Evolutionary conservation across 805 yeast species (phyloP).

Genomic region (Yamadazyma sp.): DNA sequence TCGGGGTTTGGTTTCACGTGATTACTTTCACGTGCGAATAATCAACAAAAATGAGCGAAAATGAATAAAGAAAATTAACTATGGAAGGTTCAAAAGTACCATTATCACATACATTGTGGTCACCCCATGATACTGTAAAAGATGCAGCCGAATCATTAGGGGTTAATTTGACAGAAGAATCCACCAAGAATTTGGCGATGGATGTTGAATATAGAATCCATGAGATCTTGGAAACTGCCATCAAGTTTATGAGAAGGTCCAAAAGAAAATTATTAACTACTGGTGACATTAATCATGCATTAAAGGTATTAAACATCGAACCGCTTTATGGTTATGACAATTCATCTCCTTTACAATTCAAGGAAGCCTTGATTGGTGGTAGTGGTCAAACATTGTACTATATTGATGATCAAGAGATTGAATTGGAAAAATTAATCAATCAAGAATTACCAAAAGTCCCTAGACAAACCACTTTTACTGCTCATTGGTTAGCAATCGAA

Average conservation of each 20-base stretch:
- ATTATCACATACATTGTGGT: slow-evolving; percentile 89
- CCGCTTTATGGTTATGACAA: slow-evolving; percentile 89
- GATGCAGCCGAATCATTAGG: slow-evolving; percentile 96
- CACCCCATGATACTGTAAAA: slow-evolving; percentile 93
- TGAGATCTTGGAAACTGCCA: slow-evolving; percentile 92
- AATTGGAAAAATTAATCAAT: slow-evolving; percentile 88
- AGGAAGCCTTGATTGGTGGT: slow-evolving; percentile 78
- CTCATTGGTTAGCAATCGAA: slow-evolving; percentile 97
- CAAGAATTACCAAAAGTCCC: slow-evolving; percentile 96
- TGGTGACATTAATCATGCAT: slow-evolving; percentile 75
- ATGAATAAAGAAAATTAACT: no score
- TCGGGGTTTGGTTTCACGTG: no score
- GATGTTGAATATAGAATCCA: slow-evolving; percentile 98
- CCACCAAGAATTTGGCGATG: slow-evolving; percentile 93
- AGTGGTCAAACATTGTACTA: slow-evolving; percentile 93
- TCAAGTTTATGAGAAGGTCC: slow-evolving; percentile 92
- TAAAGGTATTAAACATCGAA: slow-evolving; percentile 84
- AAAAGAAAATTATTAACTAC: slow-evolving; percentile 81
- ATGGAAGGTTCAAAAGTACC: slow-evolving; percentile 49
- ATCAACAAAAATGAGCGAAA: no score
- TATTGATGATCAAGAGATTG: slow-evolving; percentile 88
- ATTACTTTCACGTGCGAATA: no score
- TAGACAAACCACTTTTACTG: slow-evolving; percentile 85
- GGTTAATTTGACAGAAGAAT: slow-evolving; percentile 81
- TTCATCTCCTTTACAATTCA: slow-evolving; percentile 67